phyloP scores from a whole-genome alignment of 495 filamentous ascomycete species.

The Penicillium pancosmium region DNA sequence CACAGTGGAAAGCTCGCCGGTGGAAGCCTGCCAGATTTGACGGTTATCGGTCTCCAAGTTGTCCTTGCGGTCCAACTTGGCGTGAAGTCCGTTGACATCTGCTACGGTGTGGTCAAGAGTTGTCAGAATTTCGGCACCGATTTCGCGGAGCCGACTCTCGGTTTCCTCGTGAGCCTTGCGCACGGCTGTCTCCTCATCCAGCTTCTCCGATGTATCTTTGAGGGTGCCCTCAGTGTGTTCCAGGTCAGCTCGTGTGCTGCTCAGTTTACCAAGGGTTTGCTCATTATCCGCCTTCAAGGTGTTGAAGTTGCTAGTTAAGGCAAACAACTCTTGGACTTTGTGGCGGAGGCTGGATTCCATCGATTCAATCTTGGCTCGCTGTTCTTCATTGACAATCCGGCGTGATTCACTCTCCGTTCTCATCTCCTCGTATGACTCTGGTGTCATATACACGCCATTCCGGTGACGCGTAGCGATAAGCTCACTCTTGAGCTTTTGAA shows the following conservation, averaged over 20 bases:
- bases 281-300: constrained; percentile 86
- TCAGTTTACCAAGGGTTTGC: constrained; percentile 65
- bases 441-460: constrained; percentile 90
- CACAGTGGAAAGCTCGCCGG: constrained; percentile 69
- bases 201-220: constrained; percentile 68
- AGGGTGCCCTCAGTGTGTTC: constrained; percentile 86
- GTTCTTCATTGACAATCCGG: constrained; percentile 89
- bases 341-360: constrained; percentile 88
- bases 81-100: constrained; percentile 78
- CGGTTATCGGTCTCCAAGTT: constrained; percentile 80
- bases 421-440: constrained; percentile 83
- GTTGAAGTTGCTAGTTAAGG: constrained; percentile 81
- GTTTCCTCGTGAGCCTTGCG: constrained; percentile 85
- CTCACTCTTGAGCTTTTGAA: constrained; percentile 91
- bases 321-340: constrained; percentile 88
- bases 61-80: constrained; percentile 79
- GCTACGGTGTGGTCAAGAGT: constrained; percentile 74
- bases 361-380: constrained; percentile 86
- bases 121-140: constrained; percentile 74
- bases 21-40: constrained; percentile 76
- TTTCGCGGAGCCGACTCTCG: constrained; percentile 68
- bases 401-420: constrained; percentile 88
- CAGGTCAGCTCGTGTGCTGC: constrained; percentile 76
- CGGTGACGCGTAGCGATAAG: constrained; percentile 90
- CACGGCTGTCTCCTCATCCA: constrained; percentile 78